These are phyloP conservation scores for Taphrina betulina DNA, from an alignment of 1,139 yeast genomes.

Conservation along the genomic window DNA sequence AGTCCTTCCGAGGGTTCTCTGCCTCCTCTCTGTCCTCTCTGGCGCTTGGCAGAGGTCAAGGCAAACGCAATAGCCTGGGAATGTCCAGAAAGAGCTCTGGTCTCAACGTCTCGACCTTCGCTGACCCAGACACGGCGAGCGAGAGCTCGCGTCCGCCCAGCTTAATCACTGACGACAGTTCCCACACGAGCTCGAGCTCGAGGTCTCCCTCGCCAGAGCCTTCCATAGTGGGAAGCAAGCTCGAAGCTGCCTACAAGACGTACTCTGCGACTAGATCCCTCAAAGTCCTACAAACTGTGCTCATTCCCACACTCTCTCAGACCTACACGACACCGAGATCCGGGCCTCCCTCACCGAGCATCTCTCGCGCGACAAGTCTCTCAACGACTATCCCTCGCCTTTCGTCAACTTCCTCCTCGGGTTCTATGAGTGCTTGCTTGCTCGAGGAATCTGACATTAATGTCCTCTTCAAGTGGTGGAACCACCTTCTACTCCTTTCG, in stretches of 20 bases:
- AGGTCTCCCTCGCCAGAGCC: conserved; percentile 31
- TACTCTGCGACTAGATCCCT: conserved; percentile 12
- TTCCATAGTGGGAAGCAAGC: neutral
- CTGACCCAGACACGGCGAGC: neutral
- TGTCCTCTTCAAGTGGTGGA: conserved; percentile 30
- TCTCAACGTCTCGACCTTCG: conserved; percentile 3
- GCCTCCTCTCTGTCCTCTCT: conserved; percentile 23
- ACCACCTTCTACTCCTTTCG: conserved; percentile 21
- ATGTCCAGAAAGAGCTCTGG: conserved; percentile 5
- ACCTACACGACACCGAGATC: neutral
- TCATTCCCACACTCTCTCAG: conserved; percentile 14
- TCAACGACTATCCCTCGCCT: neutral
- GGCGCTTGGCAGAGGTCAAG: conserved; percentile 9
- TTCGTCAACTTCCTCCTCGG: neutral
- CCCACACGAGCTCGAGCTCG: conserved; percentile 18
- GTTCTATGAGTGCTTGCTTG: neutral
- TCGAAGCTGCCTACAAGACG: conserved; percentile 22
- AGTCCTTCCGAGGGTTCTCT: conserved; percentile 29
- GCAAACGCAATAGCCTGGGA: conserved; percentile 6
- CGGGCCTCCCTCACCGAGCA: neutral
- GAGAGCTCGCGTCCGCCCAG: conserved; percentile 24
- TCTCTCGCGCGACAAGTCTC: conserved; percentile 1
- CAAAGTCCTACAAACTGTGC: conserved; percentile 18
- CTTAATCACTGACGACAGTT: conserved; percentile 26
- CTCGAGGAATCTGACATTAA: conserved; percentile 29